Percentiles rank a stretch among this genome's conserved stretches.
Conservation (phyloP, 2,329 filamentous ascomycete species). For the Ceratocystis smalleyi region DNA sequence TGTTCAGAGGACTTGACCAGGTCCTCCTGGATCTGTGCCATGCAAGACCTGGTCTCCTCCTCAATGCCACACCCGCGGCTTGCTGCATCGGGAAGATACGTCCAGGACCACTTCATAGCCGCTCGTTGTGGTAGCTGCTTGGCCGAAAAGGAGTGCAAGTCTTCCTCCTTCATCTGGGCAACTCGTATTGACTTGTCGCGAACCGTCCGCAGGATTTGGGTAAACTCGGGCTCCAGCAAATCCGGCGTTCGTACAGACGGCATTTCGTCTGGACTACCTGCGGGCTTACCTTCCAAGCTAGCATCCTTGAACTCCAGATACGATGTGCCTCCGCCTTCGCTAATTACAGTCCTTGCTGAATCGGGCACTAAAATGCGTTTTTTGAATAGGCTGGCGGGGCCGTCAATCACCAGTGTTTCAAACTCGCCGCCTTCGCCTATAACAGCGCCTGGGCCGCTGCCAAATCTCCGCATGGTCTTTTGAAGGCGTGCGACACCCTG, state of each 20-base stretch:
- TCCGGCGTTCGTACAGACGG: slow-evolving; percentile 39
- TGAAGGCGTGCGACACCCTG: slow-evolving; percentile 33
- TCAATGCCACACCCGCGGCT: slow-evolving; percentile 25
- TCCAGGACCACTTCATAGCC: slow-evolving; percentile 25
- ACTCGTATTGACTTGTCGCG: slow-evolving; percentile 19
- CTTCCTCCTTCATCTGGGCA: not conserved
- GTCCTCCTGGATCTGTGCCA: slow-evolving; percentile 30
- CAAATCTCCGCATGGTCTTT: slow-evolving; percentile 50
- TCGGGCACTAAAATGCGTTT: slow-evolving; percentile 49
- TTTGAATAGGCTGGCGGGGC: slow-evolving; percentile 58
- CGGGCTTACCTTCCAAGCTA: slow-evolving; percentile 32
- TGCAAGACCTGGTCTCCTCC: slow-evolving; percentile 34
- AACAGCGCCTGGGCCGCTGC: slow-evolving; percentile 43
- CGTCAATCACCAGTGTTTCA: slow-evolving; percentile 78
- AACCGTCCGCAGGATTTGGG: slow-evolving; percentile 24
- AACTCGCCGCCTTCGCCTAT: slow-evolving; percentile 92
- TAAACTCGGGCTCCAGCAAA: slow-evolving; percentile 50
- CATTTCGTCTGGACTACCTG: slow-evolving; percentile 14
- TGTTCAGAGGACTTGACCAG: slow-evolving; percentile 24
- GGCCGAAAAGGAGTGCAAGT: slow-evolving; percentile 13
- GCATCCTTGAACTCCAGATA: slow-evolving; percentile 50
- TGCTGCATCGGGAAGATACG: slow-evolving; percentile 24
- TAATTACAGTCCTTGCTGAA: slow-evolving; percentile 36
- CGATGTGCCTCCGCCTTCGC: slow-evolving; percentile 62
- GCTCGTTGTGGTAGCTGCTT: slow-evolving; percentile 8